Percentiles rank a stretch among this genome's conserved stretches.
Conservation (phyloP, 345 rosid genomes). For the Geranium brycei region DNA sequence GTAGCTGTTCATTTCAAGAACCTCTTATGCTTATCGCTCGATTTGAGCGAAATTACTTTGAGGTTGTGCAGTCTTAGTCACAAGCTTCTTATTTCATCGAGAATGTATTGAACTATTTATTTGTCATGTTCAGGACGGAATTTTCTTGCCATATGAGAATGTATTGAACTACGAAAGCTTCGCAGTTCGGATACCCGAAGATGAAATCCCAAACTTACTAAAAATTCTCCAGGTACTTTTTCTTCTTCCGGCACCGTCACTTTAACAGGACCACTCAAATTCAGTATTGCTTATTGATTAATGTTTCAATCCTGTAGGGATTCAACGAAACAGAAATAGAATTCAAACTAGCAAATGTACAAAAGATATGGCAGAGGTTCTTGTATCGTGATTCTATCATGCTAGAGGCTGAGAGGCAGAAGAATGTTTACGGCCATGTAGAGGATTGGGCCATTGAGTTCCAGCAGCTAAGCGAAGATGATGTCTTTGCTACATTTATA, state of each 20-base stretch:
- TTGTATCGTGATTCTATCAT: slow-evolving; percentile 62
- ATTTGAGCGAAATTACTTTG: no score
- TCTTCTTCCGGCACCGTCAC: background rate
- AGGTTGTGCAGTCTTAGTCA: no score
- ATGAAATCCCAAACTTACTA: slow-evolving; percentile 76
- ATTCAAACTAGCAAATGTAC: slow-evolving; percentile 52
- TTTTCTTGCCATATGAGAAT: slow-evolving; percentile 88
- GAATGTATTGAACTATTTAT: slow-evolving; percentile 6
- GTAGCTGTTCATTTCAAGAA: no score
- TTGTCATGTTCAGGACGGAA: slow-evolving; percentile 60
- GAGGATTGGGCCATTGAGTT: slow-evolving; percentile 65
- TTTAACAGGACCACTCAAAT: background rate
- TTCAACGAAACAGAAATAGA: slow-evolving; percentile 64
- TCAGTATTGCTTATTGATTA: no score
- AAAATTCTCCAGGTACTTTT: slow-evolving; percentile 68
- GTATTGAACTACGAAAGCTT: slow-evolving; percentile 88
- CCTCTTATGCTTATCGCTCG: no score
- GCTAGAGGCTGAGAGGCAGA: slow-evolving; percentile 87
- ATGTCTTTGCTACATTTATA: slow-evolving; percentile 63
- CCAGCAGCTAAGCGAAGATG: slow-evolving; percentile 53
- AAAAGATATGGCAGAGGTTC: slow-evolving; percentile 82
- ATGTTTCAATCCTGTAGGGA: slow-evolving; percentile 22
- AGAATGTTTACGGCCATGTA: slow-evolving; percentile 23
- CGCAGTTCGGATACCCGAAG: slow-evolving; percentile 71
- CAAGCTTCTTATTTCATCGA: no score